Evolutionary conservation across 257 asterid genomes (phyloP).

Genomic region (Leptodermis oblonga): DNA sequence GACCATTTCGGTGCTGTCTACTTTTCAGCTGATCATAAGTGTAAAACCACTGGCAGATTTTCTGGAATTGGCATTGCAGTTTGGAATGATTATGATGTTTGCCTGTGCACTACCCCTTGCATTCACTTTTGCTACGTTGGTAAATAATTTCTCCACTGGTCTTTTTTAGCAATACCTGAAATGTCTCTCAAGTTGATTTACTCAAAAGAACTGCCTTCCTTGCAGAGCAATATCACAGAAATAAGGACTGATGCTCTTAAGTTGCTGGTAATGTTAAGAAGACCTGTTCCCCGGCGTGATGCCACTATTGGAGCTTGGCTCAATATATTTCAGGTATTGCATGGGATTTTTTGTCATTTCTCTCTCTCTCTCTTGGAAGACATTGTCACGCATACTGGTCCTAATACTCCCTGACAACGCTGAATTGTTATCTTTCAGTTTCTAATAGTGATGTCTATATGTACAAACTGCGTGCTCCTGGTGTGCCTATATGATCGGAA

Average conservation of each 20-base stretch:
- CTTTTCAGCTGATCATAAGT: not conserved
- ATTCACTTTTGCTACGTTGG: constrained; percentile 86
- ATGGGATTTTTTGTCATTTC: not conserved
- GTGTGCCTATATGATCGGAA: constrained; percentile 79
- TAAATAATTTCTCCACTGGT: constrained; percentile 19
- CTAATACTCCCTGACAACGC: constrained; percentile 7
- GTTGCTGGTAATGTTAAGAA: constrained; percentile 77
- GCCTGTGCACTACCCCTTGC: constrained; percentile 98
- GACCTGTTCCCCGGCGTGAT: constrained; percentile 83
- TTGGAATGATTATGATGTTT: constrained; percentile 97
- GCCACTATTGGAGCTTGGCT: constrained; percentile 97
- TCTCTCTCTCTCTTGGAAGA: not conserved
- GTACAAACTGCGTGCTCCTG: constrained; percentile 77
- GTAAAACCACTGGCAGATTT: constrained; percentile 52
- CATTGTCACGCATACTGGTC: not conserved
- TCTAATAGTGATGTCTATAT: constrained; percentile 78
- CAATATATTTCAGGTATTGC: constrained; percentile 77
- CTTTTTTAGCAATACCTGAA: not conserved
- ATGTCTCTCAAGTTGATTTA: not conserved
- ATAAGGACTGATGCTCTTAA: constrained; percentile 93
- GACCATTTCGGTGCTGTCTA: not conserved
- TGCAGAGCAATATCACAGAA: constrained; percentile 80
- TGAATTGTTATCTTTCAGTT: constrained; percentile 51
- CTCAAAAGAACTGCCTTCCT: not conserved
- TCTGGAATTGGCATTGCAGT: constrained; percentile 90